Percentiles rank a stretch among this genome's conserved stretches.
Conservation (phyloP, 2,329 filamentous ascomycete species). For the Pseudogymnoascus destructans region DNA sequence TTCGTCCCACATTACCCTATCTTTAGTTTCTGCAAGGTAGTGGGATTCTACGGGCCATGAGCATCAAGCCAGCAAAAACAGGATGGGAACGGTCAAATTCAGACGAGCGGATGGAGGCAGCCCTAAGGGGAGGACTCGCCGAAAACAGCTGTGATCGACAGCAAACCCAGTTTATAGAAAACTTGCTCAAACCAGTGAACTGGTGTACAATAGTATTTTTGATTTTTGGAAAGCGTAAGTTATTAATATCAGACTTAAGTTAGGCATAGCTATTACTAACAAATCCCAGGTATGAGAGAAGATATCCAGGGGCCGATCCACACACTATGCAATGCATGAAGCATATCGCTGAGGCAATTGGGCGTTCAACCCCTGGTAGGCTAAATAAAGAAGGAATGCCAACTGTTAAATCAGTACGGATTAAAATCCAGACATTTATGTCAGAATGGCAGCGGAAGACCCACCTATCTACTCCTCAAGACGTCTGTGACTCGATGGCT, state of each 20-base stretch:
- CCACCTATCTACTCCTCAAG: constrained; percentile 13
- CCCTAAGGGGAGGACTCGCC: background rate
- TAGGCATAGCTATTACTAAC: constrained; percentile 8
- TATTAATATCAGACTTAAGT: constrained; percentile 9
- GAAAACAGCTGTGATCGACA: constrained; percentile 1
- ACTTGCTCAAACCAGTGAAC: too few relatives aligned
- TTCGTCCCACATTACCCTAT: background rate
- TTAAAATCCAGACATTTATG: constrained; percentile 12
- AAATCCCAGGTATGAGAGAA: constrained; percentile 17
- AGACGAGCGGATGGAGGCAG: constrained; percentile 14
- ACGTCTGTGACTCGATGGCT: constrained; percentile 15
- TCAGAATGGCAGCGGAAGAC: constrained; percentile 11
- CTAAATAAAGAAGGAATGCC: constrained; percentile 12
- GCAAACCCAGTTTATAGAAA: background rate
- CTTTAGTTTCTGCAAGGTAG: background rate
- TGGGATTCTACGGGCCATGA: constrained; percentile 8
- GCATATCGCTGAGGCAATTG: constrained; percentile 16
- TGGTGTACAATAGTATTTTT: too few relatives aligned
- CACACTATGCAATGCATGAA: constrained; percentile 15
- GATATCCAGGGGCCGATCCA: constrained; percentile 15
- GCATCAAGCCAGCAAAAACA: constrained; percentile 10
- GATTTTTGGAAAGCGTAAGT: constrained; percentile 11
- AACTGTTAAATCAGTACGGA: constrained; percentile 13
- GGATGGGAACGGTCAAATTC: constrained; percentile 11
- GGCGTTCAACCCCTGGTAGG: constrained; percentile 13